Percentiles rank a stretch among this genome's conserved stretches.
phyloP scores from a whole-genome alignment of 768 basidiomycete genomes.

The Boletus vermiculosoides region DNA sequence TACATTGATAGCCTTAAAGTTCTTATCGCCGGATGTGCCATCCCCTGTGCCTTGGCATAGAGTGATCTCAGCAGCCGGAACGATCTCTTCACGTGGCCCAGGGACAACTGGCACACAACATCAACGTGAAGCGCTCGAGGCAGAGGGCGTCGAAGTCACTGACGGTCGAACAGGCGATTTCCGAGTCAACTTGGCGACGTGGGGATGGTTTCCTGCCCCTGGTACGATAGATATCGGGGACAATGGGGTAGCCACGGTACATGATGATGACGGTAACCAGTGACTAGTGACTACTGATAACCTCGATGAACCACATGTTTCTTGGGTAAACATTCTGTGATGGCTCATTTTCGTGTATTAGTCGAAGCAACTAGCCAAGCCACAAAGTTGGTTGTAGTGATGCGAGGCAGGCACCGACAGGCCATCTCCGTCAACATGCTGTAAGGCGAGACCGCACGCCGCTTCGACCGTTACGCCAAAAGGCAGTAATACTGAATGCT shows the following conservation, averaged over 20 bases:
- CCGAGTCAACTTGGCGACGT: conserved; percentile 54
- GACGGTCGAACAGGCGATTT: conserved; percentile 53
- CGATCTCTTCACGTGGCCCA: conserved; percentile 81
- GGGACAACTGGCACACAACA: conserved; percentile 75
- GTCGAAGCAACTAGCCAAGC: not conserved
- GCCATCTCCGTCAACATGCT: too few relatives aligned
- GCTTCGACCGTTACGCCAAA: too few relatives aligned
- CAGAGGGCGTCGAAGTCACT: conserved; percentile 79
- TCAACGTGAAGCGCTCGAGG: conserved; percentile 73
- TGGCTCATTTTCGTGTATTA: not conserved
- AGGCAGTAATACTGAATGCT: too few relatives aligned
- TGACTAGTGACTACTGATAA: not conserved
- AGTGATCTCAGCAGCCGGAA: conserved; percentile 67
- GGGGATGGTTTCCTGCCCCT: conserved; percentile 65
- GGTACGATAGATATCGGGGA: conserved; percentile 25
- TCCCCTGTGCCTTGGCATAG: conserved; percentile 83
- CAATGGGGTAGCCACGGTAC: not conserved
- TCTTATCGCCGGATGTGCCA: conserved; percentile 53
- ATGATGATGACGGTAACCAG: not conserved
- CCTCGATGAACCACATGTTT: not conserved
- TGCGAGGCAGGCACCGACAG: not conserved
- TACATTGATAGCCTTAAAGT: conserved; percentile 64
- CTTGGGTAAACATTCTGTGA: not conserved
- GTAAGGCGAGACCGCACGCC: too few relatives aligned
- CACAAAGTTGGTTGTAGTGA: not conserved